Evolutionary conservation across 306 rosid genomes (phyloP), one percentile per base, ranked within the genome.

Genomic region (Fagus sylvatica): DNA sequence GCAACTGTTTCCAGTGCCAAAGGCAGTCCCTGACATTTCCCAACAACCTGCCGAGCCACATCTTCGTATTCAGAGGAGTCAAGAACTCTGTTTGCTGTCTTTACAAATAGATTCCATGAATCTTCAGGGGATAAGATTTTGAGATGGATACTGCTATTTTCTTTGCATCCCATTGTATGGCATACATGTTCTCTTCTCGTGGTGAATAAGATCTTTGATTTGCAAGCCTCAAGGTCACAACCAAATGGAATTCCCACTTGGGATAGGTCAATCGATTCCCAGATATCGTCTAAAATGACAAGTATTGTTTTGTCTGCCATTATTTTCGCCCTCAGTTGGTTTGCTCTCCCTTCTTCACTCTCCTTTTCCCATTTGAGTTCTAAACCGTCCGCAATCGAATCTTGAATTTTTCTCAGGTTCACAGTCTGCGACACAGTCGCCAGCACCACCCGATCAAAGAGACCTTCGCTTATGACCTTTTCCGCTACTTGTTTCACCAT

Each of bases 11-110:
- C 70, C 13, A 81, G 76, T 1, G 80, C 77, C 12, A 81, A 68
- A 0, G 85, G 88, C 46, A 84, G 72, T 34, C 80, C 80, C 9
- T 13, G 46, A 10, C 85, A 84, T 56, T 81, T 80, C 30, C 34
- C 12, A 0, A 79, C 80, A 7, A 84, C 74, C 36, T 28, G 48
- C 0, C 46, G 43, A 0, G 74, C 87, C 2, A 80, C 55, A 1
- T 6, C 36, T 39, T 70, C 68, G 30, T 68, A 76, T 7, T 53
- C 33, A 9, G 19, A 11, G 15, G 74, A 37, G 16, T 64, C 72
- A 1, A 71, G 12, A 61, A 48, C 4, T 16, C 6, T 42, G 16
- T 48, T 11, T 17, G 53, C 76, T 1, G 32, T 46, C 22, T 32
- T 56, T 36, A 48, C 15, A 53, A 83, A 79, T 46, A 83, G 72